A percentile compares a stretch with the other conserved stretches of the same genome.
These are phyloP conservation scores for Sclerotinia nivalis DNA, from an alignment of 2,329 filamentous ascomycete species.

Conservation along the genomic window DNA sequence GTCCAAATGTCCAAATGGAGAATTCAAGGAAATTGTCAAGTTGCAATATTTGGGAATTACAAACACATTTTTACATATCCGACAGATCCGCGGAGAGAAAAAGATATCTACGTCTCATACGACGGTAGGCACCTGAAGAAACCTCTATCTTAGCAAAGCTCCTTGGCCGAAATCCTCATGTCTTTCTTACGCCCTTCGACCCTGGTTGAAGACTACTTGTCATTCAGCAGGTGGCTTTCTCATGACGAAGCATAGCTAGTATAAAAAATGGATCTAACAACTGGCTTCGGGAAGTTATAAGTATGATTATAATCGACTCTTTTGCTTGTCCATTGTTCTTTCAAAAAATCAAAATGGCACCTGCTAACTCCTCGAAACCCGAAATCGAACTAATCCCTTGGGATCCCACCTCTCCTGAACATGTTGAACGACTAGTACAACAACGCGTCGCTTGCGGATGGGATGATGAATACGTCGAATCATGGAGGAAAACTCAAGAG, in stretches of 20 bases:
- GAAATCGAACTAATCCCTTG: slow-evolving; percentile 47
- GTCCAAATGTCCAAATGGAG: background rate
- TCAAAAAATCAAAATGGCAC: slow-evolving; percentile 1
- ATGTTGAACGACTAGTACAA: slow-evolving; percentile 45
- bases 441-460: slow-evolving; percentile 51
- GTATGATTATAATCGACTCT: background rate
- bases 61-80: background rate
- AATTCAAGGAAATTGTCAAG: background rate
- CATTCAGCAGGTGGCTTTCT: background rate
- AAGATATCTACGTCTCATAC: background rate
- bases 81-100: background rate
- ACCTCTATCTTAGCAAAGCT: background rate
- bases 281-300: background rate
- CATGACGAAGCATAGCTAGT: background rate
- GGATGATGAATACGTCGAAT: slow-evolving; percentile 44
- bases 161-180: background rate
- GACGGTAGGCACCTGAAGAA: background rate
- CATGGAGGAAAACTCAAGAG: slow-evolving; percentile 29
- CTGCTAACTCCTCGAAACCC: slow-evolving; percentile 12
- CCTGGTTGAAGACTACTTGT: background rate
- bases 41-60: background rate
- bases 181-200: slow-evolving; percentile 9
- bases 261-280: background rate
- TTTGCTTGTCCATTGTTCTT: slow-evolving; percentile 6
- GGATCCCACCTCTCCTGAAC: slow-evolving; percentile 46